Evolutionary conservation across 805 yeast species (phyloP).

Genomic region (Pichia insulana): DNA sequence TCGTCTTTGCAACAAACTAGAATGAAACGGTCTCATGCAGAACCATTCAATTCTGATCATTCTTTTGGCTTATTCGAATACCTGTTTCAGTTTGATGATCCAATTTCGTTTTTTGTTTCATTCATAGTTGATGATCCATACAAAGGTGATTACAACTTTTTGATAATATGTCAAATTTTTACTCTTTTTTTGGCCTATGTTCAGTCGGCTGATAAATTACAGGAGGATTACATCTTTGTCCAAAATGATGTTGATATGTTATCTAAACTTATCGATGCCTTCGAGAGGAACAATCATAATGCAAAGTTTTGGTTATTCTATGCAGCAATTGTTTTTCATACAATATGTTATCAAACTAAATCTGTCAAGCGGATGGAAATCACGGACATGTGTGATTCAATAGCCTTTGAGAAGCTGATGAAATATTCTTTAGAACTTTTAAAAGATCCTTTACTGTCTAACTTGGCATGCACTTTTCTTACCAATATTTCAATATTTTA

Average conservation of each 20-base stretch:
- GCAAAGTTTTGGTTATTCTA: constrained; percentile 20
- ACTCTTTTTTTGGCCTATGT: constrained; percentile 18
- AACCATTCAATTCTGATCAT: constrained; percentile 10
- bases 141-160: constrained; percentile 4
- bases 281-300: constrained; percentile 15
- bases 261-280: constrained; percentile 12
- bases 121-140: constrained; percentile 10
- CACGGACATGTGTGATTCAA: neutral
- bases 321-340: neutral
- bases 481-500: constrained; percentile 9
- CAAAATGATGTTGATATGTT: constrained; percentile 5
- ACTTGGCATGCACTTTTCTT: constrained; percentile 29
- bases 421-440: constrained; percentile 29
- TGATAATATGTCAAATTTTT: constrained; percentile 20
- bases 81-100: neutral
- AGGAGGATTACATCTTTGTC: too few species aligned
- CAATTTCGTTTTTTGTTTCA: constrained; percentile 21
- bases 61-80: constrained; percentile 13
- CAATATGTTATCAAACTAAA: neutral
- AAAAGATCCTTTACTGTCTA: constrained; percentile 23
- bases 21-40: neutral
- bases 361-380: neutral
- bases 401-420: constrained; percentile 1
- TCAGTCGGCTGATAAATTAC: constrained; percentile 2
- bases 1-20: too few species aligned